Base-by-base conservation (phyloP, 139 green algal genomes). In the Limnomonas spitsbergensis region DNA sequence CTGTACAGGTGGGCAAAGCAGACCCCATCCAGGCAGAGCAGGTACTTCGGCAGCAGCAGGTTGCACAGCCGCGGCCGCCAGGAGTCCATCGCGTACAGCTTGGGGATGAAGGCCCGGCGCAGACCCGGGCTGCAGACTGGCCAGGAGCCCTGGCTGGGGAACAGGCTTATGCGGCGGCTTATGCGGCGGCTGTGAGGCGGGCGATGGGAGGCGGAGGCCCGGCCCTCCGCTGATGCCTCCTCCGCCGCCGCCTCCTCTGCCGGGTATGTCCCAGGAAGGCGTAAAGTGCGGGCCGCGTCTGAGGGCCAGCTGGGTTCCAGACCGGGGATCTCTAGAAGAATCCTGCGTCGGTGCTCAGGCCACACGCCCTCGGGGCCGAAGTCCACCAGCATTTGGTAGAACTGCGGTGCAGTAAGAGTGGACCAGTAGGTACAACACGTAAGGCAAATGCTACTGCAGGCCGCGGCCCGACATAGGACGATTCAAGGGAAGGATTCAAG, bases 31-130 rank as follows among this genome's bases (percentile, higher is more conserved):
- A 81, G 40, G 1, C 27, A 39, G 2, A 40, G 67, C n/a, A 81
- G 38, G 76, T 69, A 81, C 66, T 81, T 81, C 31, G 76, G 76
- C 40, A 81, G 76, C 3, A 81, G 40, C 31, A 38, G 66, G 35
- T 69, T 31, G 1, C 35, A 72, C 27, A 81, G 40, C 6, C 66
- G 40, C 1, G 76, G 76, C 2, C 67, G 66, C 76, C 76, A 81
- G 9, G 56, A 34, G 3, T 7, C 2, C 4, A 52, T 36, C 4
- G 76, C 40, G 26, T 53, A 32, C 24, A 81, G 56, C 66, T 76
- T 68, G 1, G 42, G 66, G 3, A 76, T 68, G 40, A 80, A 70
- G 26, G 7, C 36, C 4, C 53, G 32, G 4, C 6, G 68, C 4
- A 74, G 36, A 4, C 29, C 68, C 20, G 68, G 68, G 36, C 68